A percentile compares a stretch with the other conserved stretches of the same genome.
Conservation (phyloP, 2,329 filamentous ascomycete species). For the Ophiocordyceps sinensis region DNA sequence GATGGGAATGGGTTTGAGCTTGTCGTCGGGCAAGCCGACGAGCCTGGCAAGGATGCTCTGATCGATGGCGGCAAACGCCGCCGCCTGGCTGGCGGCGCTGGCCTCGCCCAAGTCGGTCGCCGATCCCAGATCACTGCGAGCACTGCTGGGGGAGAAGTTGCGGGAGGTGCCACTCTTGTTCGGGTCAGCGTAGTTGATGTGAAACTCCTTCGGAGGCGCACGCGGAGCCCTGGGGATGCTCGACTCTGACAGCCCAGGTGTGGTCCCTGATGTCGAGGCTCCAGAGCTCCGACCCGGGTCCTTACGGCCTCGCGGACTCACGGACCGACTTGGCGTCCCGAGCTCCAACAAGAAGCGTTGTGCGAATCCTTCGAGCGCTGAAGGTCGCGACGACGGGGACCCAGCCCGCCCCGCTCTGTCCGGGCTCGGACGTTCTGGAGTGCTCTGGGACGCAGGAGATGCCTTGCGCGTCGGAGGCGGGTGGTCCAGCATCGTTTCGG, state of each 20-base stretch:
- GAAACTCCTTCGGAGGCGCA: constrained; percentile 27
- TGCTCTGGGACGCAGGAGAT: constrained; percentile 16
- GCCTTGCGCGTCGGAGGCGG: constrained; percentile 14
- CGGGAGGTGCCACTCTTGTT: constrained; percentile 14
- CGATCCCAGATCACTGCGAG: constrained; percentile 7
- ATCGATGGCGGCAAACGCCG: constrained; percentile 49
- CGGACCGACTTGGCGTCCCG: constrained; percentile 35
- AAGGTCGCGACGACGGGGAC: constrained; percentile 38
- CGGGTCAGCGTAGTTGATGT: constrained; percentile 21
- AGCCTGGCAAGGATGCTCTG: constrained; percentile 44
- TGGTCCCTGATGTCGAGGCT: constrained; percentile 15
- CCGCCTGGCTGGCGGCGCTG: constrained; percentile 33
- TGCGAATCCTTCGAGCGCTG: constrained; percentile 44
- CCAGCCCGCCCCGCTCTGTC: constrained; percentile 29
- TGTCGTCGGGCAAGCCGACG: constrained; percentile 31
- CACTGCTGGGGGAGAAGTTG: constrained; percentile 27
- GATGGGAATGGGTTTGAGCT: constrained; percentile 32
- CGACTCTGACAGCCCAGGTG: constrained; percentile 6
- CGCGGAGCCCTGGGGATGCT: constrained; percentile 17
- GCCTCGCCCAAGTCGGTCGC: constrained; percentile 15
- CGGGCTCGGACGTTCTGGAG: constrained; percentile 26
- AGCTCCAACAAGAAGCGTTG: constrained; percentile 48
- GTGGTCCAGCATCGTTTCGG: constrained; percentile 31
- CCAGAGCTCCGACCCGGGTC: constrained; percentile 22
- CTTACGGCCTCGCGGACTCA: constrained; percentile 34